These are phyloP conservation scores for Rugonectria rugulosa DNA, from an alignment of 2,329 filamentous ascomycete genomes.

Conservation along the genomic window DNA sequence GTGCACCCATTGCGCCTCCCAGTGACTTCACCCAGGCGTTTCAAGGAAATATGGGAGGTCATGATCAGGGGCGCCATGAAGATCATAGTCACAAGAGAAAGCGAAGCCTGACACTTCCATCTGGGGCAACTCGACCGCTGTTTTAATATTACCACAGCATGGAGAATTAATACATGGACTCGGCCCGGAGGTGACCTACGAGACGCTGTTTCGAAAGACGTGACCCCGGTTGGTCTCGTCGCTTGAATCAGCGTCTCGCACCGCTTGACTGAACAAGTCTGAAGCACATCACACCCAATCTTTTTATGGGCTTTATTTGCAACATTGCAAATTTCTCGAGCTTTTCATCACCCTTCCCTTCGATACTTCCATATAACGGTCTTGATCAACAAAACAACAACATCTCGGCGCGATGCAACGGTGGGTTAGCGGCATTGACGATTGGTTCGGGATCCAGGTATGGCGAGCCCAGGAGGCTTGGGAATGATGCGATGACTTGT, in stretches of 20 bases:
- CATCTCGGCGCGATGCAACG: conserved; percentile 27
- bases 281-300: background rate
- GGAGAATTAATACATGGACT: background rate
- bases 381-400: conserved; percentile 18
- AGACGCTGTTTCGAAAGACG: background rate
- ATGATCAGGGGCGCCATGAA: conserved; percentile 16
- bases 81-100: conserved; percentile 45
- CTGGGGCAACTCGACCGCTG: conserved; percentile 15
- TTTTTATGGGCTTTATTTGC: conserved; percentile 3
- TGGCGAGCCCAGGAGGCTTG: conserved; percentile 17
- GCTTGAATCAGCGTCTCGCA: conserved; percentile 2
- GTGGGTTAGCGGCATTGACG: conserved; percentile 18
- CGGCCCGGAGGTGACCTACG: background rate
- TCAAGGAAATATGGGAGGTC: conserved; percentile 43
- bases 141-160: conserved; percentile 5
- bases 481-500: conserved; percentile 23
- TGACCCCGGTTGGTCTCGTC: conserved; percentile 5
- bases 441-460: conserved; percentile 11
- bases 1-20: conserved; percentile 60
- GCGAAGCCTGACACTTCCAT: conserved; percentile 44
- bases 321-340: conserved; percentile 2
- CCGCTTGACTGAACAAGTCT: background rate
- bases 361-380: conserved; percentile 18
- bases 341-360: conserved; percentile 9
- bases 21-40: conserved; percentile 61